phyloP scores from a whole-genome alignment of 2,329 filamentous ascomycete genomes.

The Fusarium globosum region DNA sequence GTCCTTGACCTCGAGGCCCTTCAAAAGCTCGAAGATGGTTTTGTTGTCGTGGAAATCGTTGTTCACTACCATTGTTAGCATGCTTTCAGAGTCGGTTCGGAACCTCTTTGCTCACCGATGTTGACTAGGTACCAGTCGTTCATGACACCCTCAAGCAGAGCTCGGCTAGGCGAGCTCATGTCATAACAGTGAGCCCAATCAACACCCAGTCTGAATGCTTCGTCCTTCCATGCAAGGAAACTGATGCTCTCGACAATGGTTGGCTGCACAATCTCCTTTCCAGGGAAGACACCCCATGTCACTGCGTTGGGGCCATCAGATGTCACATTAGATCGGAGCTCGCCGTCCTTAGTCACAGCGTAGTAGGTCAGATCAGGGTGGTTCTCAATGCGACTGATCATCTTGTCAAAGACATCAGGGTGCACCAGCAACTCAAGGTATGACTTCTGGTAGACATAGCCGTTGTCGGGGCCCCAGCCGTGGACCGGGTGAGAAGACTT shows the following conservation, averaged over 20 bases:
- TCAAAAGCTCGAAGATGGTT: slow-evolving; percentile 87
- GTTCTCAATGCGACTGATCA: slow-evolving; percentile 80
- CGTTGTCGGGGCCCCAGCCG: slow-evolving; percentile 94
- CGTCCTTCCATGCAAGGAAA: slow-evolving; percentile 98
- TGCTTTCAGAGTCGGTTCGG: background rate
- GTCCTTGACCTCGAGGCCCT: slow-evolving; percentile 76
- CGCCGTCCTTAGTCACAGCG: slow-evolving; percentile 85
- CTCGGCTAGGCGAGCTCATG: slow-evolving; percentile 77
- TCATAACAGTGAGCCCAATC: slow-evolving; percentile 96
- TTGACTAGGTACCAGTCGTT: slow-evolving; percentile 94
- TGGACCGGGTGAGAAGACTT: slow-evolving; percentile 88
- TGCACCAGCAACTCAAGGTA: slow-evolving; percentile 93
- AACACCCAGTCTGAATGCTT: slow-evolving; percentile 90
- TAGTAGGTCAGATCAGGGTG: slow-evolving; percentile 92
- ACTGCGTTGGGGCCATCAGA: slow-evolving; percentile 95
- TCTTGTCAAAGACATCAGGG: slow-evolving; percentile 79
- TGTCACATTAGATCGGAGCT: slow-evolving; percentile 85
- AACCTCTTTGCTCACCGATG: slow-evolving; percentile 73
- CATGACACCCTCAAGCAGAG: slow-evolving; percentile 85
- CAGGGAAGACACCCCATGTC: slow-evolving; percentile 98
- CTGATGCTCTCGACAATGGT: slow-evolving; percentile 99
- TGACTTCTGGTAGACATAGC: slow-evolving; percentile 98
- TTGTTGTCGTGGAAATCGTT: slow-evolving; percentile 93
- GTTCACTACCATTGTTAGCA: slow-evolving; percentile 71
- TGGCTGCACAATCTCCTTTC: slow-evolving; percentile 99